Evolutionary conservation across 495 filamentous ascomycete genomes (phyloP).

Genomic region (Aspergillus bridgeri): DNA sequence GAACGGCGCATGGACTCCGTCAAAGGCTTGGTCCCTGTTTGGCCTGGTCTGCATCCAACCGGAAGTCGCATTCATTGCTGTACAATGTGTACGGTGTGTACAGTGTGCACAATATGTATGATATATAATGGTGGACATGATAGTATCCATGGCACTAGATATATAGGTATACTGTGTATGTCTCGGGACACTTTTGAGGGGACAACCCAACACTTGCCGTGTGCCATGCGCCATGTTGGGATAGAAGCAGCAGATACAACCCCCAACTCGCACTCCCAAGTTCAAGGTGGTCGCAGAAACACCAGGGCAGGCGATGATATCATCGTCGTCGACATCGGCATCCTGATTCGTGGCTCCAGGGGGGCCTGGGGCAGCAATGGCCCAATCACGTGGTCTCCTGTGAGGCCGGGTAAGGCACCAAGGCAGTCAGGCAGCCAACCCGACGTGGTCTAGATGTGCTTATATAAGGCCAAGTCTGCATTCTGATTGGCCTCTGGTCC

Average conservation of each 20-base stretch:
- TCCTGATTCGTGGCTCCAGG: no score
- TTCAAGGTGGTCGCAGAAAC: not conserved
- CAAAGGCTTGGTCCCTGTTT: not conserved
- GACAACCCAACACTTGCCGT: not conserved
- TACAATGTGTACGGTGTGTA: no score
- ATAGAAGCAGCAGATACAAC: not conserved
- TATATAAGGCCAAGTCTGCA: not conserved
- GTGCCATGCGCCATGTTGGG: not conserved
- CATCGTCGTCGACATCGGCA: constrained; percentile 1
- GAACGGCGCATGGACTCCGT: not conserved
- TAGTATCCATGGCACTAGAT: no score
- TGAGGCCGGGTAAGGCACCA: no score
- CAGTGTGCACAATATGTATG: no score
- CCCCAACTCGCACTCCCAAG: not conserved
- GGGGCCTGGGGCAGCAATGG: constrained; percentile 1
- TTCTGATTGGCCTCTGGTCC: not conserved
- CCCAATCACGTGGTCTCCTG: not conserved
- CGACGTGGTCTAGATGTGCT: no score
- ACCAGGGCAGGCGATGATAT: constrained; percentile 4
- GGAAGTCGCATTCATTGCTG: no score
- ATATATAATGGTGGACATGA: no score
- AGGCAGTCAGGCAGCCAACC: no score
- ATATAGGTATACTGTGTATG: no score
- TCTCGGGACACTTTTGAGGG: no score
- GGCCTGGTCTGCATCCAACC: no score